Conservation (phyloP, 108 stramenopile species). For the Cyclotella sp. region DNA sequence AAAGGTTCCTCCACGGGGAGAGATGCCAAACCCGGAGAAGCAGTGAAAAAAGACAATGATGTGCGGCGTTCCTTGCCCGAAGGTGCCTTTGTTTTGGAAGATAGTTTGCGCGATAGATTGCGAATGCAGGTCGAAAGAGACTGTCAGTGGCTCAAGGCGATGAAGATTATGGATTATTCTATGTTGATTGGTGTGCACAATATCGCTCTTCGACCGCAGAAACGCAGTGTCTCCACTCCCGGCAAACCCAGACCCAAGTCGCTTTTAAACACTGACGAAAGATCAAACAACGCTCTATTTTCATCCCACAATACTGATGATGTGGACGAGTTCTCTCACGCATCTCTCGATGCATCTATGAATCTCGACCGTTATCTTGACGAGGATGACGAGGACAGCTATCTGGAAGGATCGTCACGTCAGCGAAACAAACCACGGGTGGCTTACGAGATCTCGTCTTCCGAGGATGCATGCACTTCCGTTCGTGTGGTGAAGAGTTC, state of each 20-base stretch:
- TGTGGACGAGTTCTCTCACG: constrained; percentile 27
- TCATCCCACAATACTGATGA: constrained; percentile 21
- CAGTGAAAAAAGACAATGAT: constrained; percentile 94
- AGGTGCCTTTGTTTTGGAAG: constrained; percentile 65
- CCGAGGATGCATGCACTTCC: constrained; percentile 12
- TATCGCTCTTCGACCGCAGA: constrained; percentile 52
- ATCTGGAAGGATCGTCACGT: constrained; percentile 64
- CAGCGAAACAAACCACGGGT: constrained; percentile 23
- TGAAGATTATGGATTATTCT: constrained; percentile 97
- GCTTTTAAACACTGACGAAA: neutral
- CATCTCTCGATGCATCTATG: constrained; percentile 44
- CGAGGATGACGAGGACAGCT: constrained; percentile 88
- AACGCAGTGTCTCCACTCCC: constrained; percentile 2
- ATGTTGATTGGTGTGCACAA: constrained; percentile 93
- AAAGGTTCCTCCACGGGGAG: constrained; percentile 90
- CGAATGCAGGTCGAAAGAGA: constrained; percentile 78
- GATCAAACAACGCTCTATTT: neutral
- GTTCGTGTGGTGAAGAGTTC: constrained; percentile 20
- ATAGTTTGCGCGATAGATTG: constrained; percentile 60
- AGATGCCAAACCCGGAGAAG: constrained; percentile 79
- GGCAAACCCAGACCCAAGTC: constrained; percentile 7
- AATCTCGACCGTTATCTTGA: constrained; percentile 49
- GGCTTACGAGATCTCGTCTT: constrained; percentile 16
- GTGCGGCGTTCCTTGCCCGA: constrained; percentile 65
- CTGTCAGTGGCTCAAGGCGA: constrained; percentile 73